Percentiles rank a stretch among this genome's conserved stretches.
Evolutionary conservation across 1,284 basidiomycete species (phyloP).

Genomic region (Naganishia sp.): DNA sequence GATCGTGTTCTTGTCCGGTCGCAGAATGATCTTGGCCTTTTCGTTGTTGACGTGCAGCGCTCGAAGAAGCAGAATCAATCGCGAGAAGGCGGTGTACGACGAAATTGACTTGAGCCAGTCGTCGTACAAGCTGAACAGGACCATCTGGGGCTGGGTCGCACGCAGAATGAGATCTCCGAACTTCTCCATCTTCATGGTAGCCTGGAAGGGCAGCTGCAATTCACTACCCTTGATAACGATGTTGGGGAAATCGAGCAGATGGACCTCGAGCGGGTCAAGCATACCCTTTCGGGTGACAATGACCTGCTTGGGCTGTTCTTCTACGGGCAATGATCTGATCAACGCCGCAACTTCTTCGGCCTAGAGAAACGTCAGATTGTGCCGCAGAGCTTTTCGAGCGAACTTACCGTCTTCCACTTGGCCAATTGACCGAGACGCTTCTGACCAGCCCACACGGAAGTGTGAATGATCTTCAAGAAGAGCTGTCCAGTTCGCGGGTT

Average conservation of each 20-base stretch:
- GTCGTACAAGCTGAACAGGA: constrained; percentile 96
- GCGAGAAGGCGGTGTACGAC: constrained; percentile 98
- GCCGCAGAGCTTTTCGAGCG: too few relatives aligned
- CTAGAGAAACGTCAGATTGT: constrained; percentile 44
- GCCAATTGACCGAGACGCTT: constrained; percentile 99
- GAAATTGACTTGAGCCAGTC: constrained; percentile 99
- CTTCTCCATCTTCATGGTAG: constrained; percentile 99
- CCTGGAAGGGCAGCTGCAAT: constrained; percentile 97
- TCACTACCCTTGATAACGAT: constrained; percentile 99
- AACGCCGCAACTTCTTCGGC: constrained; percentile 99
- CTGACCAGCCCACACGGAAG: constrained; percentile 99
- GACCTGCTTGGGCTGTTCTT: constrained; percentile 99
- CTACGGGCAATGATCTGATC: constrained; percentile 93
- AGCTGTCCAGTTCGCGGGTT: constrained; percentile 98
- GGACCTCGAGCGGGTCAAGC: constrained; percentile 97
- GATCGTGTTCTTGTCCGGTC: constrained; percentile 89
- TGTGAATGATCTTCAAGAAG: constrained; percentile 99
- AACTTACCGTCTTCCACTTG: constrained; percentile 76
- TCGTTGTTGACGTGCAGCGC: constrained; percentile 99
- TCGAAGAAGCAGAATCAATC: constrained; percentile 90
- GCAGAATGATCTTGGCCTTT: constrained; percentile 93
- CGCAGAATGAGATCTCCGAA: constrained; percentile 92
- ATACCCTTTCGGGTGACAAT: constrained; percentile 99
- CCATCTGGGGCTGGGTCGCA: constrained; percentile 54
- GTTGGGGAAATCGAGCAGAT: constrained; percentile 98